These are phyloP conservation scores for Blepharisma stoltei DNA, from an alignment of 73 alveolate genomes.

Conservation along the genomic window DNA sequence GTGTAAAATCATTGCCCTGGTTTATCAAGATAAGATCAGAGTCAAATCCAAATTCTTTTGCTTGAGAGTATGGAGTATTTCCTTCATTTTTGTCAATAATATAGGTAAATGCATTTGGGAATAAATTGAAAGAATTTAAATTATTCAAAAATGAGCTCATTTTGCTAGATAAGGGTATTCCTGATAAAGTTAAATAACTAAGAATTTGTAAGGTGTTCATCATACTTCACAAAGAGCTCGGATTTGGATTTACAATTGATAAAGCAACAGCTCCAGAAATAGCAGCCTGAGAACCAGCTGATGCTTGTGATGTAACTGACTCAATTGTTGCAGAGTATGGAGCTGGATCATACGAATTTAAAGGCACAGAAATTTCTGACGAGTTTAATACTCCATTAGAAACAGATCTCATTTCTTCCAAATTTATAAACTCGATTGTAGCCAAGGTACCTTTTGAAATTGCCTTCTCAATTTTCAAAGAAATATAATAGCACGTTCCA, in stretches of 20 bases:
- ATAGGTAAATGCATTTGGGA: background rate
- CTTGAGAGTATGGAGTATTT: background rate
- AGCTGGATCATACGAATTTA: too few species aligned
- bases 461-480: too few species aligned
- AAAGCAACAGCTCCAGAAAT: background rate
- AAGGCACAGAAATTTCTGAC: too few species aligned
- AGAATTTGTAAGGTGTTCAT: background rate
- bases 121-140: background rate
- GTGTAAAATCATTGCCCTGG: background rate
- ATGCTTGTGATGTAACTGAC: too few species aligned
- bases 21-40: background rate
- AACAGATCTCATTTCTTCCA: too few species aligned
- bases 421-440: too few species aligned
- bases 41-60: slow-evolving; percentile 7
- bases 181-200: background rate
- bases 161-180: background rate
- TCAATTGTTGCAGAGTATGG: too few species aligned
- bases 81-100: background rate
- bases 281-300: too few species aligned
- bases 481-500: too few species aligned
- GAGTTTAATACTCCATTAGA: too few species aligned
- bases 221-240: background rate
- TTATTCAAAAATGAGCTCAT: background rate
- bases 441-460: too few species aligned
- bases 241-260: slow-evolving; percentile 9